phyloP scores from a whole-genome alignment of 1,284 basidiomycete species.

The Polyporus tsugae region DNA sequence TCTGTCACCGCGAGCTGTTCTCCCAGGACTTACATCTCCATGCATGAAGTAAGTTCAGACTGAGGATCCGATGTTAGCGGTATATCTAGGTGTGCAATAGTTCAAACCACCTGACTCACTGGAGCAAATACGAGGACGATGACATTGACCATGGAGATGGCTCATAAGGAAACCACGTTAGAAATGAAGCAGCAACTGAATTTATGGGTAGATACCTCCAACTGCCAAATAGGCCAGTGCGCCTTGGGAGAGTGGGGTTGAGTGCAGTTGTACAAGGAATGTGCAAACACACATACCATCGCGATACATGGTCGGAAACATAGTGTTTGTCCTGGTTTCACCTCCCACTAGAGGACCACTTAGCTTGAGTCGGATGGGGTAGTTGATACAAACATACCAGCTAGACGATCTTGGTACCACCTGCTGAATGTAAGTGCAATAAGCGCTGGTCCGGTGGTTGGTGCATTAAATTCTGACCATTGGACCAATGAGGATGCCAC shows the following conservation, averaged over 20 bases:
- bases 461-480: neutral
- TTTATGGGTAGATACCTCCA: neutral
- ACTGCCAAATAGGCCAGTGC: conserved; percentile 5
- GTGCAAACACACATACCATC: neutral
- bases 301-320: conserved; percentile 14
- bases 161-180: neutral
- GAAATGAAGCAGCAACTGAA: neutral
- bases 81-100: neutral
- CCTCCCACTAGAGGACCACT: neutral
- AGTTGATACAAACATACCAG: neutral
- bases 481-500: too few species aligned
- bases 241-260: neutral
- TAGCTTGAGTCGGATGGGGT: neutral
- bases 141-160: conserved; percentile 12
- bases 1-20: neutral
- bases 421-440: neutral
- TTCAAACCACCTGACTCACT: neutral
- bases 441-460: neutral
- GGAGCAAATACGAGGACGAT: conserved; percentile 4
- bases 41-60: conserved; percentile 8
- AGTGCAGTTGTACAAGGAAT: neutral
- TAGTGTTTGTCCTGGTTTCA: neutral
- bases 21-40: conserved; percentile 13
- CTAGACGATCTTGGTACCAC: neutral
- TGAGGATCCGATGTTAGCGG: neutral